A percentile compares a stretch with the other conserved stretches of the same genome.
Evolutionary conservation across 768 basidiomycete species (phyloP).

Genomic region (Galerina sulciceps): DNA sequence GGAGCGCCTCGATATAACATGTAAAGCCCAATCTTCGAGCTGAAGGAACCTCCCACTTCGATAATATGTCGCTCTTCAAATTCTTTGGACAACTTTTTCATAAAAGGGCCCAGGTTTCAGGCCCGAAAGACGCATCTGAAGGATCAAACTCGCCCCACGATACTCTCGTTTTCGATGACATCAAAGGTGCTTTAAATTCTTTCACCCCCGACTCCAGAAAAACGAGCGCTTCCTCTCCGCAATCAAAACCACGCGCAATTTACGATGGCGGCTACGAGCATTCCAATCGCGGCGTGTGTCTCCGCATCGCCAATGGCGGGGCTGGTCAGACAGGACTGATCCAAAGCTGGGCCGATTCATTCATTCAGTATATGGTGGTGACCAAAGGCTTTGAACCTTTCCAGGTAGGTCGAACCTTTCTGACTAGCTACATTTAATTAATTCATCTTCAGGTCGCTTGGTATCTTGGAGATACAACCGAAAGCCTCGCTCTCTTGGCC

Average conservation of each 20-base stretch:
- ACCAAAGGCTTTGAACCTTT: slow-evolving; percentile 34
- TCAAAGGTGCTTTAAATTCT: background rate
- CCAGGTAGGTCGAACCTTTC: slow-evolving; percentile 26
- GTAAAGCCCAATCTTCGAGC: background rate
- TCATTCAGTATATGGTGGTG: slow-evolving; percentile 41
- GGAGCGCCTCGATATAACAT: background rate
- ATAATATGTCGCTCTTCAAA: slow-evolving; percentile 10
- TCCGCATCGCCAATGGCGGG: slow-evolving; percentile 55
- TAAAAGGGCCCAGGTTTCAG: background rate
- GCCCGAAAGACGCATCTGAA: background rate
- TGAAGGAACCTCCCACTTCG: background rate
- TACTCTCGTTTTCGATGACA: background rate
- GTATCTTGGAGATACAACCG: slow-evolving; percentile 61
- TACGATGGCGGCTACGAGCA: slow-evolving; percentile 45
- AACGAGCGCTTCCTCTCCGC: background rate
- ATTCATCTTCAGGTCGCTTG: slow-evolving; percentile 47
- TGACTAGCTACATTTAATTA: background rate
- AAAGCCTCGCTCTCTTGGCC: slow-evolving; percentile 47
- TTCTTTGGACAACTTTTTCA: slow-evolving; percentile 11
- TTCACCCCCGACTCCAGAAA: background rate
- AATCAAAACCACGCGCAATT: slow-evolving; percentile 24
- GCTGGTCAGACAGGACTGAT: slow-evolving; percentile 56
- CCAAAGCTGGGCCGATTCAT: slow-evolving; percentile 49
- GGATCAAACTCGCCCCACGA: background rate
- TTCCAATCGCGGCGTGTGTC: slow-evolving; percentile 32